Evolutionary conservation across 192 early-diverging fungal genomes (phyloP).

Genomic region (Diversispora epigaea): DNA sequence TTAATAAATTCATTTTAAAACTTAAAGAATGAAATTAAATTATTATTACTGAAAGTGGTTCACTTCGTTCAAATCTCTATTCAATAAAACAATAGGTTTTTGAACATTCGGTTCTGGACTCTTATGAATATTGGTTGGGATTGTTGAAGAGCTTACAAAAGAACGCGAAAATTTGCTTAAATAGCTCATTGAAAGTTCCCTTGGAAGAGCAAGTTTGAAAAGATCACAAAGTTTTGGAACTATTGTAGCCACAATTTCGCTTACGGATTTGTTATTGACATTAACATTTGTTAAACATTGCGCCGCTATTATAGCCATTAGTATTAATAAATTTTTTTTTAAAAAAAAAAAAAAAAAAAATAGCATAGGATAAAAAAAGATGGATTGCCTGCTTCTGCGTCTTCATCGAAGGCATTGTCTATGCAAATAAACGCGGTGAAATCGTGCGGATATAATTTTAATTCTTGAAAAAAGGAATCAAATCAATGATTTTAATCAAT

Average conservation of each 20-base stretch:
- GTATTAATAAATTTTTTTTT: neutral
- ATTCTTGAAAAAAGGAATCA: constrained; percentile 5
- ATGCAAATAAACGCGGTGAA: constrained; percentile 34
- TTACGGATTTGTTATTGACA: constrained; percentile 24
- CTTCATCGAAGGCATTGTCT: constrained; percentile 21
- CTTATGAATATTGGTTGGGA: neutral
- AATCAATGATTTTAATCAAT: neutral
- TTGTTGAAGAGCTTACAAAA: neutral
- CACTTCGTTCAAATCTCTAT: constrained; percentile 19
- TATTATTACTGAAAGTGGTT: constrained; percentile 24
- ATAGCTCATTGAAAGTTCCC: constrained; percentile 11
- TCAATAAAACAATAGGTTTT: constrained; percentile 3
- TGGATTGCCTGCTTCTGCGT: constrained; percentile 18
- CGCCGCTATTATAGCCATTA: constrained; percentile 6
- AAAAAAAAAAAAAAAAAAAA: neutral
- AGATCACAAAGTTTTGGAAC: constrained; percentile 19
- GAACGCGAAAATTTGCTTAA: constrained; percentile 5
- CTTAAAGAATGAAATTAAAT: neutral
- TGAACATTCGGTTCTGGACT: neutral
- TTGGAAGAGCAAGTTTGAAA: constrained; percentile 24
- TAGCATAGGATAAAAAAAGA: neutral
- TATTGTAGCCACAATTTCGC: constrained; percentile 25
- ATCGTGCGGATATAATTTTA: constrained; percentile 28
- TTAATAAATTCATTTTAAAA: neutral
- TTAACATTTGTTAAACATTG: constrained; percentile 13